Percentiles rank a stretch among this genome's conserved stretches.
phyloP scores from a whole-genome alignment of 768 basidiomycete species.

The Boletales sp. region DNA sequence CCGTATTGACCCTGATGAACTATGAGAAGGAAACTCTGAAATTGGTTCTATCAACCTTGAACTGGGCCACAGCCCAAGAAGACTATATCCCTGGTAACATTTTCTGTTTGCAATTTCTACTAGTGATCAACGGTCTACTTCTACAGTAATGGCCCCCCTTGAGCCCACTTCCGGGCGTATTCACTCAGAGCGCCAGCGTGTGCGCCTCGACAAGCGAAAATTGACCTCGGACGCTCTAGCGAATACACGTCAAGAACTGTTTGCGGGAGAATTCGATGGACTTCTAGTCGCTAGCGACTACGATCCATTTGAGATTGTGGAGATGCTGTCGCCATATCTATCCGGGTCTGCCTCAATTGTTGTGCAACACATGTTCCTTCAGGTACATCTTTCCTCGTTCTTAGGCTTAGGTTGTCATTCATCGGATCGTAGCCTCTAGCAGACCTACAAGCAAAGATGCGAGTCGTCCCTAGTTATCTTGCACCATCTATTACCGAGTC shows the following conservation, averaged over 20 bases:
- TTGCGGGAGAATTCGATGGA: slow-evolving; percentile 88
- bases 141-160: slow-evolving; percentile 53
- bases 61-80: slow-evolving; percentile 88
- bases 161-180: slow-evolving; percentile 56
- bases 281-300: slow-evolving; percentile 81
- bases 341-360: slow-evolving; percentile 85
- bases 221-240: slow-evolving; percentile 58
- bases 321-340: slow-evolving; percentile 70
- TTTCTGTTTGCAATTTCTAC: background rate
- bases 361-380: slow-evolving; percentile 78
- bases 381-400: slow-evolving; percentile 41
- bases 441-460: slow-evolving; percentile 69
- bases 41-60: slow-evolving; percentile 62
- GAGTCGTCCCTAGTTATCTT: slow-evolving; percentile 63
- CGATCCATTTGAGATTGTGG: slow-evolving; percentile 77
- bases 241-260: slow-evolving; percentile 72
- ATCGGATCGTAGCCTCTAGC: slow-evolving; percentile 55
- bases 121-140: slow-evolving; percentile 4
- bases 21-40: slow-evolving; percentile 55
- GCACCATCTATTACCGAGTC: slow-evolving; percentile 79
- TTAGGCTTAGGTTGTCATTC: slow-evolving; percentile 2
- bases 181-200: slow-evolving; percentile 69
- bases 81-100: slow-evolving; percentile 63
- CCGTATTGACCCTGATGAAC: slow-evolving; percentile 82
- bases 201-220: slow-evolving; percentile 74